Conservation (phyloP, 2,329 filamentous ascomycete genomes). For the Colletotrichum godetiae region DNA sequence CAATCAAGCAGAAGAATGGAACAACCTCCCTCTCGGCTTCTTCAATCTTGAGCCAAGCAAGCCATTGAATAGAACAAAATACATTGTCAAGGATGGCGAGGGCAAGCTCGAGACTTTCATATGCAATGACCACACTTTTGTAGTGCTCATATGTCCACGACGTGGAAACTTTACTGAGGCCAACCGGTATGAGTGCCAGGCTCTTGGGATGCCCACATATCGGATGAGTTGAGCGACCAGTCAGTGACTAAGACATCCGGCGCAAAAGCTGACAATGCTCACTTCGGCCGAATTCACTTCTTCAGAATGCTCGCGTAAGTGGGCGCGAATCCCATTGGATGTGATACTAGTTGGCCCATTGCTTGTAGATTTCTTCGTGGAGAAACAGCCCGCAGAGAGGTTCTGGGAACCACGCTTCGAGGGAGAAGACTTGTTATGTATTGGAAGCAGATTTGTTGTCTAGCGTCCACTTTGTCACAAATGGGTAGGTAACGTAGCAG, state of each 20-base stretch:
- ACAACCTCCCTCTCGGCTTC: neutral
- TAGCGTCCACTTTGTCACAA: neutral
- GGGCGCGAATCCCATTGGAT: neutral
- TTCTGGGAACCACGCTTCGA: neutral
- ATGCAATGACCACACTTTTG: neutral
- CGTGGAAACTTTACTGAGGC: neutral
- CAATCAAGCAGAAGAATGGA: neutral
- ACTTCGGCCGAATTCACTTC: constrained; percentile 5
- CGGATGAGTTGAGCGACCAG: constrained; percentile 1
- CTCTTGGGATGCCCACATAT: neutral
- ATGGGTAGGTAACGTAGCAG: too few relatives aligned
- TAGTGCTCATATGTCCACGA: neutral
- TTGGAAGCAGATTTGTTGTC: neutral
- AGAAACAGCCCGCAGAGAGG: neutral
- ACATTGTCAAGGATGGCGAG: neutral
- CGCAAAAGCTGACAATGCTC: neutral
- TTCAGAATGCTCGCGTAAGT: neutral
- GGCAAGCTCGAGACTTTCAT: neutral
- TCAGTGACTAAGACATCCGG: neutral
- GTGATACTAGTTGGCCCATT: neutral
- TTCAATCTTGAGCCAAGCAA: neutral
- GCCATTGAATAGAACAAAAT: too few relatives aligned
- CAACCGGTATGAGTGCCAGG: neutral
- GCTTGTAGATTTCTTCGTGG: neutral
- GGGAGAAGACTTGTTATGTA: neutral